Evolutionary conservation across 768 basidiomycete species (phyloP).

Genomic region (Leccinum imitatum): DNA sequence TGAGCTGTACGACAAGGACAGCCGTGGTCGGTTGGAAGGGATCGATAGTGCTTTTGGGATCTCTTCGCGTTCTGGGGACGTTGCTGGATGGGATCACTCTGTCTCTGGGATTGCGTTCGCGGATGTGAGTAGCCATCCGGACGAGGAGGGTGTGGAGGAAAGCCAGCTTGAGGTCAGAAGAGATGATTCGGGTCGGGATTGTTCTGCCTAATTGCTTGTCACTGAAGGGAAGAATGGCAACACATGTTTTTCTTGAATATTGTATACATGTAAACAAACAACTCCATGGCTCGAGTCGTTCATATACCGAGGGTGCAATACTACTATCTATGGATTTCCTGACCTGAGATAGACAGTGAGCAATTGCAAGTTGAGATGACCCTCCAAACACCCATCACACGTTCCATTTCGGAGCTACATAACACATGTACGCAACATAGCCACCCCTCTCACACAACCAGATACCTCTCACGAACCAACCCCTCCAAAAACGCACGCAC

Average conservation of each 20-base stretch:
- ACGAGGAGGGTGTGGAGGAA: not conserved
- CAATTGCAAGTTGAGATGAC: too few species aligned
- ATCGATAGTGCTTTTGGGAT: not conserved
- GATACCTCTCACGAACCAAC: conserved; percentile 30
- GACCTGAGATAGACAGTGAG: too few species aligned
- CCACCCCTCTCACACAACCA: not conserved
- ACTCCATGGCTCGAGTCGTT: too few species aligned
- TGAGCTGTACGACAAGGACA: not conserved
- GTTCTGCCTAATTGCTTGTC: too few species aligned
- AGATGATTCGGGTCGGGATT: too few species aligned
- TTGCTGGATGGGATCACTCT: not conserved
- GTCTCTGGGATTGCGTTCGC: not conserved
- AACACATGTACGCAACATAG: not conserved
- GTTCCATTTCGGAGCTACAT: not conserved
- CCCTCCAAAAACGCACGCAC: conserved; percentile 33
- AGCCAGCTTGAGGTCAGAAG: not conserved
- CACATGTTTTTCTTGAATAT: not conserved
- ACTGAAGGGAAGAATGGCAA: too few species aligned
- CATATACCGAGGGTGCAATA: too few species aligned
- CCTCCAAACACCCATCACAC: not conserved
- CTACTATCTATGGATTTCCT: too few species aligned
- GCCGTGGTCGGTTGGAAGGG: not conserved
- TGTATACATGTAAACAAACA: too few species aligned
- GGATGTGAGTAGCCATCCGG: not conserved
- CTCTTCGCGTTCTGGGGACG: not conserved